Evolutionary conservation across 495 filamentous ascomycete genomes (phyloP).

Genomic region (Podospora australis): DNA sequence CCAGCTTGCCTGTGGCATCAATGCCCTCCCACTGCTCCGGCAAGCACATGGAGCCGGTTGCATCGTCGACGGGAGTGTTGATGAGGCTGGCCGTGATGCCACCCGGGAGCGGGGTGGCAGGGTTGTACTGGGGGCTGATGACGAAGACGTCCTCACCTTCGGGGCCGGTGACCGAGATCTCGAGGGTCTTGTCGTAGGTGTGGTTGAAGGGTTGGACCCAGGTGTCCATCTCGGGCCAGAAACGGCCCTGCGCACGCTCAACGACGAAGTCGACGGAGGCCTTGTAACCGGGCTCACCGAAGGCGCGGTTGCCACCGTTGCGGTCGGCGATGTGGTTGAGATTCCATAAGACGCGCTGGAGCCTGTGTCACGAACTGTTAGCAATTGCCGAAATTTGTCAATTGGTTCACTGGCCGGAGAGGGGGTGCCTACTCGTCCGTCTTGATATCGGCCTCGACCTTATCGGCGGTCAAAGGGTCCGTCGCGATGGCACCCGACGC

Average conservation of each 20-base stretch:
- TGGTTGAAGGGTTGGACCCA: conserved; percentile 49
- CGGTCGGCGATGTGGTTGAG: conserved; percentile 37
- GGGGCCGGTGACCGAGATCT: conserved; percentile 23
- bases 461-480: conserved; percentile 20
- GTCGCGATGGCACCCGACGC: conserved; percentile 12
- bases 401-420: conserved; percentile 7
- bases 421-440: conserved; percentile 15
- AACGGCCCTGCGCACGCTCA: conserved; percentile 29
- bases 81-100: conserved; percentile 18
- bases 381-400: not conserved
- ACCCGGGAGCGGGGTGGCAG: conserved; percentile 15
- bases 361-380: conserved; percentile 16
- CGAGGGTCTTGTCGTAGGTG: conserved; percentile 23
- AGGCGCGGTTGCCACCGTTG: conserved; percentile 45
- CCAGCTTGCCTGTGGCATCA: conserved; percentile 49
- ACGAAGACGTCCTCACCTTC: conserved; percentile 25
- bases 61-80: conserved; percentile 26
- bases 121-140: conserved; percentile 24
- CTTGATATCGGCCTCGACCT: conserved; percentile 24
- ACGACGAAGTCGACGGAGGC: conserved; percentile 58
- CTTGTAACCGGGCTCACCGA: conserved; percentile 55
- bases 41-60: conserved; percentile 30
- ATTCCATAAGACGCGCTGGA: conserved; percentile 29
- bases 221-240: conserved; percentile 31
- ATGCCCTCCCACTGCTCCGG: conserved; percentile 31